phyloP scores from a whole-genome alignment of 208 protist species.

The Strigomonas culicis region DNA sequence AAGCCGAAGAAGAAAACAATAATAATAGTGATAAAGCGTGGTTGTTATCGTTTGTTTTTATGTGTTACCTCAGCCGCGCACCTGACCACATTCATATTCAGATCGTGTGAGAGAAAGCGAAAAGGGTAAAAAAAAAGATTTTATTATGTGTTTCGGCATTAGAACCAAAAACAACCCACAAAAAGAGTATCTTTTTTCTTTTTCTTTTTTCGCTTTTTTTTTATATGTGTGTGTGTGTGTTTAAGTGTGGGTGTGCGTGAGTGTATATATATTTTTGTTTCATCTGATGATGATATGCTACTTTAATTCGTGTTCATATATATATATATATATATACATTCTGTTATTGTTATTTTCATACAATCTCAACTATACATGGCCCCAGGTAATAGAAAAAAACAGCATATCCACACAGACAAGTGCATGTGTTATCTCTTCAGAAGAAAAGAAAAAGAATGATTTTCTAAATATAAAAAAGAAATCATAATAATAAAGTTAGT shows the following conservation, averaged over 20 bases:
- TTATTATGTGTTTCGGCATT: no score
- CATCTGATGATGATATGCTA: neutral
- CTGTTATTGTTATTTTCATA: no score
- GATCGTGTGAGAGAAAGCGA: no score
- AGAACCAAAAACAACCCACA: neutral
- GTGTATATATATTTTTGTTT: neutral
- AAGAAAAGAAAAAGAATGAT: slow-evolving; percentile 6
- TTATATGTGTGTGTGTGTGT: neutral
- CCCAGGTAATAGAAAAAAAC: neutral
- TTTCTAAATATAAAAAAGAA: slow-evolving; percentile 6
- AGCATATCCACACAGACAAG: neutral
- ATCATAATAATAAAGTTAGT: neutral
- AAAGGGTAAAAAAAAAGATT: no score
- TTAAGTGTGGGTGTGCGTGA: neutral
- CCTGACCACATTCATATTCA: no score
- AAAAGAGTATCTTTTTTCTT: slow-evolving; percentile 5
- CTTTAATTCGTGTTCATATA: neutral
- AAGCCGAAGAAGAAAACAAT: no score
- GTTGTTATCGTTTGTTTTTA: no score
- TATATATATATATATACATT: neutral
- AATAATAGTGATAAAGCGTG: no score
- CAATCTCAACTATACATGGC: no score
- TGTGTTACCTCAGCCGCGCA: no score
- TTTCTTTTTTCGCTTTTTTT: neutral
- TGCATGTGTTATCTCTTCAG: slow-evolving; percentile 4